Evolutionary conservation across 345 rosid species (phyloP).

Genomic region (Citrus unshiu): DNA sequence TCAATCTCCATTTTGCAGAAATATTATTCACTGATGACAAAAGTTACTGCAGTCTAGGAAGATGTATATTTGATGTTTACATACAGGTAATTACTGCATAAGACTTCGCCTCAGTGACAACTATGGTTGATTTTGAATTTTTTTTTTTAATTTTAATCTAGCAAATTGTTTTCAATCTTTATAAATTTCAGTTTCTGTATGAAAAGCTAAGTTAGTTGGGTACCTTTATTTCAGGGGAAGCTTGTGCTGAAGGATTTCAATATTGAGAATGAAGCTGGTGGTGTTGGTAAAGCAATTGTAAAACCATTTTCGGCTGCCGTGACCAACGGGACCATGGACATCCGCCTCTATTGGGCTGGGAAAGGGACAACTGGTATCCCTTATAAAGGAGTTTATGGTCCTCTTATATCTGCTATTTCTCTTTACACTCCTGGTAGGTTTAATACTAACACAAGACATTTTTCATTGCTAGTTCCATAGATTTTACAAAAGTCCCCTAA

Average conservation of each 20-base stretch:
- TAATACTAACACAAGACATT: neutral
- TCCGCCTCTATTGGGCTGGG: slow-evolving; percentile 52
- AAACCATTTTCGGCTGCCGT: neutral
- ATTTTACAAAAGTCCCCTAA: too few relatives aligned
- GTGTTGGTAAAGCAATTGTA: slow-evolving; percentile 12
- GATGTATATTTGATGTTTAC: slow-evolving; percentile 58
- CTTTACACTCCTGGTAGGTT: slow-evolving; percentile 23
- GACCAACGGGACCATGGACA: slow-evolving; percentile 18
- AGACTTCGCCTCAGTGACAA: neutral
- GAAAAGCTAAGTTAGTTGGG: neutral
- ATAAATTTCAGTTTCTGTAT: neutral
- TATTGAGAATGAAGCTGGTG: slow-evolving; percentile 24
- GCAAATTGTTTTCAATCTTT: neutral
- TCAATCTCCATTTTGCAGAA: slow-evolving; percentile 82
- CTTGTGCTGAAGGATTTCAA: slow-evolving; percentile 34
- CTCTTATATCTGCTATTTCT: slow-evolving; percentile 54
- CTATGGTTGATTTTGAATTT: neutral
- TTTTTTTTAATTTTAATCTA: too few relatives aligned
- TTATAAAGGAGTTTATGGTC: slow-evolving; percentile 43
- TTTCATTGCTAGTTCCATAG: neutral
- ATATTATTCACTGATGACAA: slow-evolving; percentile 39
- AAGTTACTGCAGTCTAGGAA: slow-evolving; percentile 42
- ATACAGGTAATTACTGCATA: slow-evolving; percentile 42
- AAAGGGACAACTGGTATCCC: slow-evolving; percentile 59
- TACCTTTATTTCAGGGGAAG: slow-evolving; percentile 32